Conservation (phyloP, 495 filamentous ascomycete species). For the Hypoxylon rickii region DNA sequence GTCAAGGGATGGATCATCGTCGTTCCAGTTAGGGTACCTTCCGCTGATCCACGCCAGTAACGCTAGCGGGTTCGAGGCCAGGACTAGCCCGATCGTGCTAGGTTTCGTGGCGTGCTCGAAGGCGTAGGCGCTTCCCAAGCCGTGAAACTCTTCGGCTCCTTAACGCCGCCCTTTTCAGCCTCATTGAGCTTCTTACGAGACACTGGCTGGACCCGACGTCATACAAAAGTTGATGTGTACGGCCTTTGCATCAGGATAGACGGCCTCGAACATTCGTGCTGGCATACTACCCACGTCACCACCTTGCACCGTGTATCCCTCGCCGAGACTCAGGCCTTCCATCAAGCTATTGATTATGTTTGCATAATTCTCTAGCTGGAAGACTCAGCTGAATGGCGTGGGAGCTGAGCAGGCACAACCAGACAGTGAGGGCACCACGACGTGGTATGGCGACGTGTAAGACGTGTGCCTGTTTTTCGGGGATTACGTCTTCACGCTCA, state of each 20-base stretch:
- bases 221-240: too few relatives aligned
- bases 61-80: constrained; percentile 56
- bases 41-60: constrained; percentile 67
- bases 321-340: constrained; percentile 61
- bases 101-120: constrained; percentile 60
- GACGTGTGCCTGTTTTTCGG: constrained; percentile 60
- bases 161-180: constrained; percentile 42
- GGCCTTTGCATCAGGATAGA: too few relatives aligned
- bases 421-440: constrained; percentile 68
- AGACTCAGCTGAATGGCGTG: constrained; percentile 55
- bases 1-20: constrained; percentile 53
- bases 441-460: constrained; percentile 62
- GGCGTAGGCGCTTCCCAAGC: constrained; percentile 53
- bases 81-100: constrained; percentile 53
- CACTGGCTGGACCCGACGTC: too few relatives aligned
- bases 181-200: constrained; percentile 27
- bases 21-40: constrained; percentile 64
- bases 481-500: constrained; percentile 60
- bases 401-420: constrained; percentile 64
- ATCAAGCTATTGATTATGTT: constrained; percentile 62
- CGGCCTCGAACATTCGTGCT: too few relatives aligned
- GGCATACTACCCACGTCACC: constrained; percentile 64
- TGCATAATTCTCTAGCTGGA: constrained; percentile 46
- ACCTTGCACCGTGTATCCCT: constrained; percentile 67
- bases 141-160: constrained; percentile 45